Base-by-base conservation (phyloP, 2,329 filamentous ascomycete genomes). In the Cytospora piceae region DNA sequence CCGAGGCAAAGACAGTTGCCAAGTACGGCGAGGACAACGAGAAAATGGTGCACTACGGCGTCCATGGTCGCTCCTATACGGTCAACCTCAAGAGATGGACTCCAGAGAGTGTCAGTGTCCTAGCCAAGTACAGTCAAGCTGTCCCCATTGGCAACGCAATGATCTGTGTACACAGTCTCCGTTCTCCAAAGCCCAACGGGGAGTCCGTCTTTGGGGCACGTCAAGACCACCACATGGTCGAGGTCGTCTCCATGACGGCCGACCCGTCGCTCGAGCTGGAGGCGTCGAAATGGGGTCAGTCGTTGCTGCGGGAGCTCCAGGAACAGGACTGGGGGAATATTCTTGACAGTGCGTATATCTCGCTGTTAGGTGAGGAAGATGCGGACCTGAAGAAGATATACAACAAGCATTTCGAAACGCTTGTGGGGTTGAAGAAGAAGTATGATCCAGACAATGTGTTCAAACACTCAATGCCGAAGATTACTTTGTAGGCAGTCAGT, bases 401-500 rank as follows among this genome's bases (percentile, higher is more conserved):
- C 58, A 76, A 75, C 1, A 42, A 68, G 5, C 71, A 76, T 20
- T 71, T 73, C 52, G 31, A 67, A 6, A 57, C 53, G 5, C 51
- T 64, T 3, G n/a, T 60, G 12, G 37, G 42, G 65, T 62, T 77
- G 52, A 77, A 80, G 68, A 70, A 70, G 62, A 70, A 74, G 53
- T 76, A 76, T 56, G 77, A 79, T 52, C 74, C 76, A 0, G 64
- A 73, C 4, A 77, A 78, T 65, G 71, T 76, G 1, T 80, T 79
- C 64, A 75, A 66, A 31, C 59, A 62, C 22, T 17, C 54, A 22
- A 53, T 46, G n/a, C 54, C 64, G 2, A 58, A 39, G 15, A 53
- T 61, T 27, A 14, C 17, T 29, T 24, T 55, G 31, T 58, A 59
- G 52, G 14, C 20, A 37, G 34, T 37, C 12, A 37, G 42, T 24